Evolutionary conservation across 1,284 basidiomycete species (phyloP), one percentile per base, ranked within the genome.

Genomic region (Fomitiporia mediterranea): DNA sequence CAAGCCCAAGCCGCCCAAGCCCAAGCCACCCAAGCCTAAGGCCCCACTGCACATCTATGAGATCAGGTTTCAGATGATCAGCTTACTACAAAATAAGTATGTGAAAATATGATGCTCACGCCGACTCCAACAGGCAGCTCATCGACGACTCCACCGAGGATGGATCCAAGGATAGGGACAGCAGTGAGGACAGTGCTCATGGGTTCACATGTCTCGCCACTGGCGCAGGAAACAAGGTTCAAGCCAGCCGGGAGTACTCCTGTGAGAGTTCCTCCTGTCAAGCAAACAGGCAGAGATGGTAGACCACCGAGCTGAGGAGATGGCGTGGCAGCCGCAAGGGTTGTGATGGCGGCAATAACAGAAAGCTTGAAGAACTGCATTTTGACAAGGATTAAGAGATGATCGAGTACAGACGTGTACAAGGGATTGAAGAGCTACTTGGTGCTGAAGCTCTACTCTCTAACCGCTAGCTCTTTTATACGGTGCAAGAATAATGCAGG

Each of bases 241-340:
- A 44, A 8, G 8, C 25, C 43, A 44, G 25, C 25, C 11, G 43
- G 43, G 23, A 44, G 43, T 9, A 11, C 4, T 19, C 19, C 13
- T 6, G 21, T n/a, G 21, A 44, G 43, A n/a, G n/a, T n/a, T 19
- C n/a, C 43, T 19, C 43, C 43, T 2, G 25, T 44, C 11, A 44
- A 25, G 9, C 43, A 44, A 2, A 44, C 2, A 27, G 43, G 43
- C 25, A 44, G 19, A 44, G 21, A 25, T 25, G 43, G 43, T 6
- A 44, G 43, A 27, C 25, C 43, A n/a, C 25, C 25, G 21, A 44
- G 43, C 43, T 44, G 48, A 44, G 43, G 43, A 17, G 52, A 28
- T 19, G 51, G 51, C 32, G 51, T 53, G 40, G 52, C 52, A 23
- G 19, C 27, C 27, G 52, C 39, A 44, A 53, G 39, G 28, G 40